These are phyloP conservation scores for Penicillium digitatum DNA, from an alignment of 2,329 filamentous ascomycete species.

Conservation along the genomic window DNA sequence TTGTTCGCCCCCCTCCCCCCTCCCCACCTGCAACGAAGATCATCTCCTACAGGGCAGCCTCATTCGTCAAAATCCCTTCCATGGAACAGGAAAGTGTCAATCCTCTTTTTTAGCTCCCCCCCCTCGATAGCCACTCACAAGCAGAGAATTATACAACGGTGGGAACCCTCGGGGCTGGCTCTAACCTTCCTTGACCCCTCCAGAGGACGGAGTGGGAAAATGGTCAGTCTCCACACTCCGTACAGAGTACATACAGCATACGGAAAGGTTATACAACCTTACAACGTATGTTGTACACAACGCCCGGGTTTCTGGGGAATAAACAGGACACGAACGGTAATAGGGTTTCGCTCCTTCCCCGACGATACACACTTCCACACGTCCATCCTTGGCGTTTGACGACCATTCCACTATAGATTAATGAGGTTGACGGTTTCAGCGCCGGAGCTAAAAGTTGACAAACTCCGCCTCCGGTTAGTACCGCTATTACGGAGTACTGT, in stretches of 20 bases:
- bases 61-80: not conserved
- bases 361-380: no score
- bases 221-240: no score
- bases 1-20: not conserved
- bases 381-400: not conserved
- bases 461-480: not conserved
- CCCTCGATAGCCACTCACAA: conserved; percentile 1
- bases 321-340: not conserved
- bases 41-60: not conserved
- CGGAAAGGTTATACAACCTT: no score
- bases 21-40: not conserved
- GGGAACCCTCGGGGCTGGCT: not conserved
- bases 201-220: no score
- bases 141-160: not conserved
- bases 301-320: not conserved
- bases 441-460: not conserved
- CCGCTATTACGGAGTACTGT: not conserved
- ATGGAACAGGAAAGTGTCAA: not conserved
- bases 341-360: not conserved
- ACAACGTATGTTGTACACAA: no score
- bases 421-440: not conserved
- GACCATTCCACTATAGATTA: not conserved
- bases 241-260: not conserved
- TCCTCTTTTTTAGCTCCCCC: not conserved
- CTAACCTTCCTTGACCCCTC: not conserved